Base-by-base conservation (phyloP, 768 basidiomycete species). In the Gelatoporia subvermispora region DNA sequence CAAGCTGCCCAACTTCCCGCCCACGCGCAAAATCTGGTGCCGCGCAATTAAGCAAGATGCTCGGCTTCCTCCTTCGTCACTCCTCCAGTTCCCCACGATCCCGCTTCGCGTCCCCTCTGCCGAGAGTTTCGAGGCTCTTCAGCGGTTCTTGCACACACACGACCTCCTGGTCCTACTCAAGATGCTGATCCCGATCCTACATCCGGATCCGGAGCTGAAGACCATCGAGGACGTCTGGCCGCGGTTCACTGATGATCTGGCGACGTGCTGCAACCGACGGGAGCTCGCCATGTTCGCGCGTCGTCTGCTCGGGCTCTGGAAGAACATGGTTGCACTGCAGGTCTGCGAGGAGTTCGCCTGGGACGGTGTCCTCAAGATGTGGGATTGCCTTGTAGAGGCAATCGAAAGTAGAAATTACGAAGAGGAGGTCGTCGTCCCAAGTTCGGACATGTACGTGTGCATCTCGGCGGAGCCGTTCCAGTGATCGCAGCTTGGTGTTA, bases 31-130 rank as follows among this genome's bases (percentile, higher is more conserved):
- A 10, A 21, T 9, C 34, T 21, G 9, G 18, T 21, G 8, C 16
- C 2, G 20, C 3, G 3, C 13, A 9, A 16, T 20, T 5, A 4
- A 8, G 15, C 16, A 21, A 31, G 17, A 16, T 9, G 18, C 10
- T 17, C n/a, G 34, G 5, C 5, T 16, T 28, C 23, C 11, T 4
- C 37, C 21, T 35, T 42, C 50, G 21, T 28, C n/a, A 10, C 39
- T 39, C 13, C 36, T 47, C 5, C 45, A 62, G 24, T 52, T 78
- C 41, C 87, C 86, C n/a, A 70, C 89, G 31, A 74, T 79, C 38
- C 73, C 77, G 0, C 60, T 90, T 31, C 68, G 72, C 31, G 60
- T 90, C 5, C 84, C 85, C 0, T 73, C 73, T 1, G 80, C 84
- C 8, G 61, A 68, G 0, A 73, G 73, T 8, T 88, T 82, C 68